Evolutionary conservation across 495 filamentous ascomycete genomes (phyloP).

Genomic region (Neurospora sp.): DNA sequence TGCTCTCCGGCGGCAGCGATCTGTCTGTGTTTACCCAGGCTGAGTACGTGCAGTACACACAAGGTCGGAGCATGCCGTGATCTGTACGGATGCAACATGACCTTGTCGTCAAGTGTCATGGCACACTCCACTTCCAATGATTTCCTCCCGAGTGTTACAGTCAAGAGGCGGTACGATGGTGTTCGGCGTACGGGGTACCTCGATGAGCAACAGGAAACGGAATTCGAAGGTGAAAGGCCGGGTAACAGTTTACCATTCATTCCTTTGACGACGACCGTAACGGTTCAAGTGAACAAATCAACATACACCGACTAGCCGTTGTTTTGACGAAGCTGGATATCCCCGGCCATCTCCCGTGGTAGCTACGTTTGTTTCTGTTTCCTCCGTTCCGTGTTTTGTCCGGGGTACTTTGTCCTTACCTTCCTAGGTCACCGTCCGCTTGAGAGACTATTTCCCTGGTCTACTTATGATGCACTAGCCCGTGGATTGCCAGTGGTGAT

Average conservation of each 20-base stretch:
- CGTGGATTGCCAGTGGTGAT: conserved; percentile 28
- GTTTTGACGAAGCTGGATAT: not conserved
- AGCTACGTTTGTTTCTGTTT: not conserved
- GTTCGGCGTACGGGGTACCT: conserved; percentile 1
- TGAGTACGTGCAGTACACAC: conserved; percentile 2
- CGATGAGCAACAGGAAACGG: conserved; percentile 4
- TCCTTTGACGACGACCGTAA: not conserved
- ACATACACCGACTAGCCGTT: not conserved
- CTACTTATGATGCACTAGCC: conserved; percentile 33
- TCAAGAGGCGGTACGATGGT: not conserved
- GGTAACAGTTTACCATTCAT: not conserved
- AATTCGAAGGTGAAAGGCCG: conserved; percentile 11
- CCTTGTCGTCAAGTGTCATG: conserved; percentile 11
- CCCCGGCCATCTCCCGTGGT: not conserved
- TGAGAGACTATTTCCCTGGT: conserved; percentile 4
- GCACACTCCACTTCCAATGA: conserved; percentile 15
- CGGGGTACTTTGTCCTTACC: not conserved
- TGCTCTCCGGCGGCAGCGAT: not conserved
- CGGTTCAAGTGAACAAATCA: not conserved
- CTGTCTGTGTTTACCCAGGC: not conserved
- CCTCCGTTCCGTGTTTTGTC: conserved; percentile 2
- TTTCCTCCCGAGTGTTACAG: conserved; percentile 12
- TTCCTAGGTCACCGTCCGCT: not conserved
- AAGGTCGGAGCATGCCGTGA: conserved; percentile 12
- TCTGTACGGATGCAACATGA: conserved; percentile 5